These are phyloP conservation scores for Xylariaceae sp. DNA, from an alignment of 2,329 filamentous ascomycete genomes.

Conservation along the genomic window DNA sequence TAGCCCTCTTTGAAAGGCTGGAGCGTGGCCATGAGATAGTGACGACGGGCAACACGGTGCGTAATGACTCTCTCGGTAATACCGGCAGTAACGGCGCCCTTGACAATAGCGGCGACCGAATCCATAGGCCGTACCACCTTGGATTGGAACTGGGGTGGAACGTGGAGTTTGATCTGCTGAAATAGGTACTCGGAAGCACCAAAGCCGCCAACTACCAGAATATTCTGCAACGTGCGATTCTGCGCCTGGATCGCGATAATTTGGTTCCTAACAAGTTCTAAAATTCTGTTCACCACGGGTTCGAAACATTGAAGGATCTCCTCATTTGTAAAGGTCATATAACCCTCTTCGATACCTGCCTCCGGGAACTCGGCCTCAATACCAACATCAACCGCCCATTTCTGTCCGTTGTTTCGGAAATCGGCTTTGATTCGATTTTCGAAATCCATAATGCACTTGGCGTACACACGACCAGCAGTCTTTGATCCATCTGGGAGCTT, in stretches of 20 bases:
- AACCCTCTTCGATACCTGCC: constrained; percentile 96
- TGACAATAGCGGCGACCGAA: constrained; percentile 97
- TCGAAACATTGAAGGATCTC: constrained; percentile 99
- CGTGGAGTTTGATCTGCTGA: constrained; percentile 98
- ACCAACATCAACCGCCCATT: constrained; percentile 98
- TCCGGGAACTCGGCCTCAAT: constrained; percentile 98
- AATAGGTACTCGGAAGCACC: constrained; percentile 98
- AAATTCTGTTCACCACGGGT: constrained; percentile 94
- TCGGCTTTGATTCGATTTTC: constrained; percentile 99
- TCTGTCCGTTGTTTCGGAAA: constrained; percentile 98
- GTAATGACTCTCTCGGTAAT: constrained; percentile 97
- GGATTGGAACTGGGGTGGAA: constrained; percentile 96
- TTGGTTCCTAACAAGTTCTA: constrained; percentile 95
- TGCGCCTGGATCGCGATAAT: constrained; percentile 99
- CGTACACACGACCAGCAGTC: constrained; percentile 97
- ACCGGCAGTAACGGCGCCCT: constrained; percentile 95
- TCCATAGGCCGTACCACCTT: constrained; percentile 99
- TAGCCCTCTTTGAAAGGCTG: constrained; percentile 99
- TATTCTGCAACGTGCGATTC: constrained; percentile 92
- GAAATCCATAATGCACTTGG: constrained; percentile 99
- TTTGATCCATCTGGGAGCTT: constrained; percentile 96
- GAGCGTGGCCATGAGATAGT: constrained; percentile 98
- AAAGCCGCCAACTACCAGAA: constrained; percentile 96
- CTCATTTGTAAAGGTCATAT: constrained; percentile 99
- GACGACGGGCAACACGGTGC: constrained; percentile 92